Percentiles rank a stretch among this genome's conserved stretches.
phyloP scores from a whole-genome alignment of 1,284 basidiomycete species.

The Marasmius tenuissimus region DNA sequence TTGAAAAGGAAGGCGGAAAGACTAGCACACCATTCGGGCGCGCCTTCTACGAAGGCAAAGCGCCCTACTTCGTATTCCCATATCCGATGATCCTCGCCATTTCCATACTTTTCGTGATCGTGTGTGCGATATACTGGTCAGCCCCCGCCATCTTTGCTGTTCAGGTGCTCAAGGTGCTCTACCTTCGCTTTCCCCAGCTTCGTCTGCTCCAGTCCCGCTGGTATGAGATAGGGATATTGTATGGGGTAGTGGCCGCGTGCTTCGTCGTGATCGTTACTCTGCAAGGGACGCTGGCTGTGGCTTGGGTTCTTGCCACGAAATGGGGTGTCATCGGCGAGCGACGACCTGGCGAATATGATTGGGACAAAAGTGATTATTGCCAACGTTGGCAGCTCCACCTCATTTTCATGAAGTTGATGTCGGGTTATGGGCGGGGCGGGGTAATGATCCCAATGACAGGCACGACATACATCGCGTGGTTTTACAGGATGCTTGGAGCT shows the following conservation, averaged over 20 bases:
- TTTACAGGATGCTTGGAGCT: slow-evolving; percentile 38
- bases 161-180: not conserved
- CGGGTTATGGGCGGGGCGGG: slow-evolving; percentile 38
- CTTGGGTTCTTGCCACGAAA: slow-evolving; percentile 38
- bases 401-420: slow-evolving; percentile 32
- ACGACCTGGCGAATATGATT: slow-evolving; percentile 35
- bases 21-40: not conserved
- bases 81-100: not conserved
- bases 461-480: slow-evolving; percentile 41
- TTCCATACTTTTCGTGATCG: not conserved
- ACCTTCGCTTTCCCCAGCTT: slow-evolving; percentile 12
- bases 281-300: slow-evolving; percentile 35
- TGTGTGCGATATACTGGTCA: too few species aligned
- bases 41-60: not conserved
- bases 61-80: not conserved
- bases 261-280: slow-evolving; percentile 34
- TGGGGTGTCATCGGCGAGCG: slow-evolving; percentile 39
- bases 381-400: slow-evolving; percentile 47
- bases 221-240: slow-evolving; percentile 34
- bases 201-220: slow-evolving; percentile 31
- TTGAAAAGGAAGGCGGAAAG: not conserved
- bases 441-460: slow-evolving; percentile 37
- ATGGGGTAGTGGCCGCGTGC: slow-evolving; percentile 31
- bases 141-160: not conserved
- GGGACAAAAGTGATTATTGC: slow-evolving; percentile 45